Conservation (phyloP, 1,284 basidiomycete genomes). For the Ustilago nuda region DNA sequence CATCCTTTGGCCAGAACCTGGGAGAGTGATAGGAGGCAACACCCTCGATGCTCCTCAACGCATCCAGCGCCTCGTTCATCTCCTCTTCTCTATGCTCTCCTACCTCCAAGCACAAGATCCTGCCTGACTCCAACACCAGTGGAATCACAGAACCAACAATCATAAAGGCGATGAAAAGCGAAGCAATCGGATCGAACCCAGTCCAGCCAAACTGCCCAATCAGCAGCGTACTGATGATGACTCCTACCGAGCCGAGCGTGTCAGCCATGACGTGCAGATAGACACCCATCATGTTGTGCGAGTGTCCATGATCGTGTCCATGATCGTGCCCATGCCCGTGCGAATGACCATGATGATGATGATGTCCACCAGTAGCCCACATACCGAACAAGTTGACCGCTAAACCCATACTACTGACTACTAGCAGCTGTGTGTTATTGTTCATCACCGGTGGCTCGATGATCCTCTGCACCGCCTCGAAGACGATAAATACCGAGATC, state of each 20-base stretch:
- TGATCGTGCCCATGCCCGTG: constrained; percentile 80
- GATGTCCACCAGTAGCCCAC: constrained; percentile 87
- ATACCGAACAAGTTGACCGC: constrained; percentile 97
- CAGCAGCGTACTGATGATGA: constrained; percentile 94
- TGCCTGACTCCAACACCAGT: constrained; percentile 91
- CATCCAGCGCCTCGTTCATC: constrained; percentile 79
- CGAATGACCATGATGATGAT: constrained; percentile 66
- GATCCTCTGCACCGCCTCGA: constrained; percentile 96
- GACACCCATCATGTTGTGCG: constrained; percentile 99
- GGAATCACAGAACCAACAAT: constrained; percentile 96
- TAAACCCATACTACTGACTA: constrained; percentile 88
- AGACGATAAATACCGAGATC: constrained; percentile 97
- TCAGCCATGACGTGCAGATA: constrained; percentile 78
- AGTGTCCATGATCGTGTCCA: constrained; percentile 75
- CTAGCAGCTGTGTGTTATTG: constrained; percentile 89
- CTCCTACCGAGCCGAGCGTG: constrained; percentile 87
- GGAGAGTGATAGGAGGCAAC: constrained; percentile 83
- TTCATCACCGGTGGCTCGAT: constrained; percentile 94
- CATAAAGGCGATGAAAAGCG: constrained; percentile 92
- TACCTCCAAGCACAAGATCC: constrained; percentile 87
- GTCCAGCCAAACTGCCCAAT: constrained; percentile 99
- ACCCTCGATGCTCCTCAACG: constrained; percentile 79
- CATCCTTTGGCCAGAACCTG: constrained; percentile 96
- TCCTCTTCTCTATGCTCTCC: constrained; percentile 76
- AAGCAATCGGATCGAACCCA: constrained; percentile 97